Evolutionary conservation across 2,329 filamentous ascomycete species (phyloP).

Genomic region (Hymenoscyphus salicellus): DNA sequence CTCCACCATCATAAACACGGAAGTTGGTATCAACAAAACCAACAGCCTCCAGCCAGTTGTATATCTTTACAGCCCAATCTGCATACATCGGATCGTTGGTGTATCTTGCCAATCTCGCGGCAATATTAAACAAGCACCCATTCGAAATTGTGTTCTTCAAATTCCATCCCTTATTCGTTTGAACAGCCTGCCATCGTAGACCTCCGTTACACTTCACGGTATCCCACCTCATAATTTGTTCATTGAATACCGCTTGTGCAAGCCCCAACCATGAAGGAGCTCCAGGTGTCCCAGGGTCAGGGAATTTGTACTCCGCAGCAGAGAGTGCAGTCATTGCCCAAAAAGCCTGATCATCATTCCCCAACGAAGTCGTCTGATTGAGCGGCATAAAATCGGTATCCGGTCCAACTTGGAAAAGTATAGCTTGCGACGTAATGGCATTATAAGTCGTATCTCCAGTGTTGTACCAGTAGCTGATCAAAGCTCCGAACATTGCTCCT

Average conservation of each 20-base stretch:
- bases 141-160: conserved; percentile 67
- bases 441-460: conserved; percentile 72
- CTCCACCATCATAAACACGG: conserved; percentile 59
- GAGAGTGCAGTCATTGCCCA: conserved; percentile 68
- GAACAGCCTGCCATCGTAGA: conserved; percentile 70
- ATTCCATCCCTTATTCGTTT: conserved; percentile 78
- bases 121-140: conserved; percentile 57
- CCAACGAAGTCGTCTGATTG: conserved; percentile 63
- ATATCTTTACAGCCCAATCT: conserved; percentile 70
- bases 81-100: conserved; percentile 72
- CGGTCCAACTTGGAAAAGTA: conserved; percentile 71
- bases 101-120: conserved; percentile 66
- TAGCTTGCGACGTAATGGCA: conserved; percentile 59
- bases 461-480: conserved; percentile 81
- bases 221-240: conserved; percentile 71
- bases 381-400: conserved; percentile 73
- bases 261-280: conserved; percentile 66
- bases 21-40: conserved; percentile 58
- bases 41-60: conserved; percentile 61
- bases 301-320: conserved; percentile 65
- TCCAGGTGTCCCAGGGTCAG: conserved; percentile 46
- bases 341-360: conserved; percentile 73
- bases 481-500: conserved; percentile 65
- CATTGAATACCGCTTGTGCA: conserved; percentile 77
- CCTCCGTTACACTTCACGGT: conserved; percentile 64